Conservation (phyloP, 768 basidiomycete genomes). For the Fomitopsis serialis region DNA sequence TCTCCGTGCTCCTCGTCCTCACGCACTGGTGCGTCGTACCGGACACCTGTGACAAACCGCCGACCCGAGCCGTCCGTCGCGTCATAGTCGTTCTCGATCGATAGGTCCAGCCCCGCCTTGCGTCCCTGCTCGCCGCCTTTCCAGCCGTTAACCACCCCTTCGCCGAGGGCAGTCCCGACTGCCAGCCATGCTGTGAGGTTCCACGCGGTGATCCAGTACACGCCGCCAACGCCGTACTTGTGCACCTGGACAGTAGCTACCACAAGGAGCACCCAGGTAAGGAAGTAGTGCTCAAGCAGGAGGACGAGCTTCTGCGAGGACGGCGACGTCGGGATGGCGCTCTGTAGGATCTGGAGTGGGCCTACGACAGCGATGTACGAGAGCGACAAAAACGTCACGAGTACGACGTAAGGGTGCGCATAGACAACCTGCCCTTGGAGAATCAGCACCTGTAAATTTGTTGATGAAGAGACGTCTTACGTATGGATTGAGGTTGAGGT, state of each 20-base stretch:
- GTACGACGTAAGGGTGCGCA: constrained; percentile 47
- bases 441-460: background rate
- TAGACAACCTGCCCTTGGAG: constrained; percentile 48
- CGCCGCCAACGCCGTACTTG: constrained; percentile 39
- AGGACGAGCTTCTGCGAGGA: constrained; percentile 47
- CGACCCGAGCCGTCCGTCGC: constrained; percentile 10
- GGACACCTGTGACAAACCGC: constrained; percentile 17
- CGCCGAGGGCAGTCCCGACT: constrained; percentile 32
- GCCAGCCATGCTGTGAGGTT: constrained; percentile 41
- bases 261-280: constrained; percentile 57
- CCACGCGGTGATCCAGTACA: constrained; percentile 56
- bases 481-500: constrained; percentile 55
- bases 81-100: constrained; percentile 7
- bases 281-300: constrained; percentile 46
- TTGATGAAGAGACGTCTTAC: constrained; percentile 43
- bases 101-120: constrained; percentile 10
- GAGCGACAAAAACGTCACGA: constrained; percentile 43
- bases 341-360: constrained; percentile 29
- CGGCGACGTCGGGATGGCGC: constrained; percentile 24
- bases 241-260: constrained; percentile 41
- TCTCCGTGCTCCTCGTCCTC: constrained; percentile 7
- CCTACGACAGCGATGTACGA: constrained; percentile 46
- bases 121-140: constrained; percentile 11
- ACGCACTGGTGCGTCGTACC: constrained; percentile 14
- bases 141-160: constrained; percentile 24